These are phyloP conservation scores for Luvunga scandens DNA, from an alignment of 345 rosid species.

Conservation along the genomic window DNA sequence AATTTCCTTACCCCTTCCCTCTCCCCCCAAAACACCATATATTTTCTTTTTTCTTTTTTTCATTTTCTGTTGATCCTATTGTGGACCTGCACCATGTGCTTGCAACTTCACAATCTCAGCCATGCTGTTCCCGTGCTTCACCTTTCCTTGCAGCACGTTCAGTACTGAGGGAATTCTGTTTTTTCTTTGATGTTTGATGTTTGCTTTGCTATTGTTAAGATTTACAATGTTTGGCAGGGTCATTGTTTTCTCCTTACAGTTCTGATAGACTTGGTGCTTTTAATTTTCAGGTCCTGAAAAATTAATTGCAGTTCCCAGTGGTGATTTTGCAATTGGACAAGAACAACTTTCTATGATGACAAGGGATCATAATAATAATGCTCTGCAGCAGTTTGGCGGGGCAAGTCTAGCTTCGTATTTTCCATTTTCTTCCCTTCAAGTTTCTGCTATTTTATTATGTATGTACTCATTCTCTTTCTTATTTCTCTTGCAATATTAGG, in stretches of 20 bases:
- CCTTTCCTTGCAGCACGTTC: background rate
- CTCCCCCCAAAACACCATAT: too few species aligned
- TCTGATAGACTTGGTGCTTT: constrained; percentile 15
- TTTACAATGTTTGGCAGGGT: background rate
- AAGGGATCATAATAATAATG: constrained; percentile 61
- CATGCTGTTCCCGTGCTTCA: background rate
- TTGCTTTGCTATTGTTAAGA: background rate
- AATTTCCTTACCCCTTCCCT: background rate
- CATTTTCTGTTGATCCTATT: background rate
- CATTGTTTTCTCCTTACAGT: background rate
- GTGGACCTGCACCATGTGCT: background rate
- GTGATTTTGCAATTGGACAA: constrained; percentile 67
- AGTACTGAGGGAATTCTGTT: background rate
- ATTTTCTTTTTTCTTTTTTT: background rate
- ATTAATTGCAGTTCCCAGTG: constrained; percentile 32
- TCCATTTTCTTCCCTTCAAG: constrained; percentile 2
- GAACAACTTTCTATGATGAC: constrained; percentile 71
- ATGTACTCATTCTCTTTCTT: background rate
- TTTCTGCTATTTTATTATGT: background rate
- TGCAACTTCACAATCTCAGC: background rate
- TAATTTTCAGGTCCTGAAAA: constrained; percentile 31
- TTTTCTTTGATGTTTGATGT: background rate
- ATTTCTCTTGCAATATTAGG: constrained; percentile 38
- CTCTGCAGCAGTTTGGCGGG: constrained; percentile 75
- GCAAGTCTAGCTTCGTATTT: constrained; percentile 39